phyloP scores from a whole-genome alignment of 2,329 filamentous ascomycete species.

The Sporothrix euskadiensis region DNA sequence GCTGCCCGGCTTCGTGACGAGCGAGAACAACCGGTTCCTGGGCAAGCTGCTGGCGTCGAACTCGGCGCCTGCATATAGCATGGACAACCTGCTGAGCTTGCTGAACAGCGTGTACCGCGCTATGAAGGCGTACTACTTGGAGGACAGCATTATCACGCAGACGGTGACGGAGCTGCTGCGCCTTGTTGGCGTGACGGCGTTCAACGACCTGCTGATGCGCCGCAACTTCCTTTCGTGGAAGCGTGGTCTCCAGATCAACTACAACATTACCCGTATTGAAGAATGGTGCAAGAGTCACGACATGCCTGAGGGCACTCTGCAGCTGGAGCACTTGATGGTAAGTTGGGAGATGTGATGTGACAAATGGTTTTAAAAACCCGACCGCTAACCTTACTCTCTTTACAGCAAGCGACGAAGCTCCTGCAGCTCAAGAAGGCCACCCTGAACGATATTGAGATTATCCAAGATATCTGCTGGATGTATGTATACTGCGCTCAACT shows the following conservation, averaged over 20 bases:
- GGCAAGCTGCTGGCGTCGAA: slow-evolving; percentile 92
- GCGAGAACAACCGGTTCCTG: slow-evolving; percentile 96
- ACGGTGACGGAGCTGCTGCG: slow-evolving; percentile 90
- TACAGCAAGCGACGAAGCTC: slow-evolving; percentile 92
- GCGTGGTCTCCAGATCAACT: slow-evolving; percentile 98
- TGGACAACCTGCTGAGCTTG: slow-evolving; percentile 95
- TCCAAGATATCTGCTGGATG: slow-evolving; percentile 99
- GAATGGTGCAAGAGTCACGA: slow-evolving; percentile 99
- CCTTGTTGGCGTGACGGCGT: slow-evolving; percentile 93
- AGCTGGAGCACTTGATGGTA: slow-evolving; percentile 97
- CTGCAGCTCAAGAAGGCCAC: slow-evolving; percentile 98
- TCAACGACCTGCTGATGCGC: slow-evolving; percentile 97
- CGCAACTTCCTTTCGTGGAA: slow-evolving; percentile 99
- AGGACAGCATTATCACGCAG: slow-evolving; percentile 94
- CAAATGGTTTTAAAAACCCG: background rate
- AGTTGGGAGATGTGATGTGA: slow-evolving; percentile 35
- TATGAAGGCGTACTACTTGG: slow-evolving; percentile 98
- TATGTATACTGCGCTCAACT: slow-evolving; percentile 54
- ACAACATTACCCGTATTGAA: slow-evolving; percentile 98
- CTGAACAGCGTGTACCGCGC: slow-evolving; percentile 97
- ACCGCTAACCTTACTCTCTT: slow-evolving; percentile 35
- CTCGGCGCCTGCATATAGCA: slow-evolving; percentile 93
- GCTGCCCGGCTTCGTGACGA: slow-evolving; percentile 95
- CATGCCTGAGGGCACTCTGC: slow-evolving; percentile 96
- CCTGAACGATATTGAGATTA: slow-evolving; percentile 98